Base-by-base conservation (phyloP, 2,329 filamentous ascomycete genomes). In the Penicillium sp. region DNA sequence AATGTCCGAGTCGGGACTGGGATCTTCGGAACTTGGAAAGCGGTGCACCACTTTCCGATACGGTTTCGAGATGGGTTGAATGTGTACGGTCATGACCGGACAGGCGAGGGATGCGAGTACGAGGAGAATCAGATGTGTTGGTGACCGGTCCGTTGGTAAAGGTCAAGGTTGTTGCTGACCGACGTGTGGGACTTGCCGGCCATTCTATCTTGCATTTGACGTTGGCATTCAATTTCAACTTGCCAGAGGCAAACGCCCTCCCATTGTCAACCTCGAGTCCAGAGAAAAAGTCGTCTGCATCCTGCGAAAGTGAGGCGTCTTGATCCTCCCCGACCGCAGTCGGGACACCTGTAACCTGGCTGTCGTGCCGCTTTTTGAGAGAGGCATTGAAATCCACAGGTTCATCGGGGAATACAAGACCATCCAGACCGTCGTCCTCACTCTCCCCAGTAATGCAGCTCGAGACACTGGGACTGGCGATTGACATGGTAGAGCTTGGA, bases 371-470 rank as follows among this genome's bases (percentile, higher is more conserved):
- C 64, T 83, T 84, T 61, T 86, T 84, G 37, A 97, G 75, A 45
- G 89, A 84, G 56, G 89, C 85, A 35, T 82, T 81, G 62, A 97
- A 87, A 69, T 95, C 85, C 45, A 98, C 77, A 18, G 89, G 89
- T 1, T 90, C 91, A 46, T 81, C 79, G 0, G 93, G 93, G 15
- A 97, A 77, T 18, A 95, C 77, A 12, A 98, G 78, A n/a, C 92
- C 92, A 53, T 93, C 88, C 52, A 97, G 81, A 6, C 88, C 87
- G 68, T 97, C 92, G 59, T 95, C 91, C 65, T 96, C 92, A 65
- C 91, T 97, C 73, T 96, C 93, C 8, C 83, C 81, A 1, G 90
- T 95, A 60, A 95, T 84, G 56, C 88, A 93, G 69, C 92, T 97
- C 18, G 90, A 88, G 48, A 95, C 81, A 67, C 91, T 97, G 12